These are phyloP conservation scores for Coemansia sp. DNA, from an alignment of 192 early-diverging fungal species.

Conservation along the genomic window DNA sequence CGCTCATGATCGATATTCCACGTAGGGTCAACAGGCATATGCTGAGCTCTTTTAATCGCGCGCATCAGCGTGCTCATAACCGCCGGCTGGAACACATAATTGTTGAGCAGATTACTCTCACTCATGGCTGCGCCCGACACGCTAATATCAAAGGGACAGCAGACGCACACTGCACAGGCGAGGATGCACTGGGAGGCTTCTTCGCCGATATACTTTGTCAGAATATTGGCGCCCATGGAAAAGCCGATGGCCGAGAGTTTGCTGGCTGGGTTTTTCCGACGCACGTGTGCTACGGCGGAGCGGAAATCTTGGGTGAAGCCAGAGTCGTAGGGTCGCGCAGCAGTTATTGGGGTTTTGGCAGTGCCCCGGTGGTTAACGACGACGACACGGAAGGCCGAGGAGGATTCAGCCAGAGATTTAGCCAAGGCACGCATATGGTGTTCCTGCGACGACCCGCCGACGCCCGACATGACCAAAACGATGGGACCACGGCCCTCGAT, in stretches of 20 bases:
- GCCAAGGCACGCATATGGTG: constrained; percentile 76
- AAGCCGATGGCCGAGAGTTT: constrained; percentile 81
- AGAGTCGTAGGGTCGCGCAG: constrained; percentile 74
- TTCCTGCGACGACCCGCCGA: constrained; percentile 94
- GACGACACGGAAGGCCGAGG: constrained; percentile 60
- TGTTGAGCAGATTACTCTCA: constrained; percentile 54
- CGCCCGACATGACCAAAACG: constrained; percentile 75
- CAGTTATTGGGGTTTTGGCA: constrained; percentile 69
- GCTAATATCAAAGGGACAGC: constrained; percentile 83
- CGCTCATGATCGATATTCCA: constrained; percentile 45
- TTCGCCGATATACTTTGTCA: constrained; percentile 86
- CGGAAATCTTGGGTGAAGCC: constrained; percentile 73
- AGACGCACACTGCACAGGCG: constrained; percentile 69
- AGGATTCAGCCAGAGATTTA: constrained; percentile 53
- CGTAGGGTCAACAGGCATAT: constrained; percentile 37
- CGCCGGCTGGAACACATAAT: constrained; percentile 56
- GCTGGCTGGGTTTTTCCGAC: constrained; percentile 50
- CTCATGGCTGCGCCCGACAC: constrained; percentile 44
- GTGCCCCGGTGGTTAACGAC: constrained; percentile 91
- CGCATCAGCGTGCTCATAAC: constrained; percentile 57
- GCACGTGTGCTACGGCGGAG: constrained; percentile 14
- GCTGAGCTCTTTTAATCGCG: constrained; percentile 39
- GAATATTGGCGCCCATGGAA: constrained; percentile 87
- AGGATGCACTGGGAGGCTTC: constrained; percentile 67
- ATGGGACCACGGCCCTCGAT: constrained; percentile 50